A percentile compares a stretch with the other conserved stretches of the same genome.
phyloP scores from a whole-genome alignment of 2,329 filamentous ascomycete species.

The Gaeumannomyces tritici region DNA sequence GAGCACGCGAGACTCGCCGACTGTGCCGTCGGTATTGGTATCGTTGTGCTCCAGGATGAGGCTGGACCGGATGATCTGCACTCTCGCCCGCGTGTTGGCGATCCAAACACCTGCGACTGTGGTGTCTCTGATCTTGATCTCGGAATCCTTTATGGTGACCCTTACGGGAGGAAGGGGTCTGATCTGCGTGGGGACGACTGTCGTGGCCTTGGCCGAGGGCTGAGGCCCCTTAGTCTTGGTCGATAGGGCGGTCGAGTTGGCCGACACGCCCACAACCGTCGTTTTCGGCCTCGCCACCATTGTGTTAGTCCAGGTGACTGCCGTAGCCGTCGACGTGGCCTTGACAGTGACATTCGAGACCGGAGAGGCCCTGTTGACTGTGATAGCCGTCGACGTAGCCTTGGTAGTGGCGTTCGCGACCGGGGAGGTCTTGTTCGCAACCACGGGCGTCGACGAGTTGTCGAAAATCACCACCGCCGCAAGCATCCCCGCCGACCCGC shows the following conservation, averaged over 20 bases:
- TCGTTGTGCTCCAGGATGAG: background rate
- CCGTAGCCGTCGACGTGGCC: background rate
- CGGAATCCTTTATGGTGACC: background rate
- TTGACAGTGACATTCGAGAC: background rate
- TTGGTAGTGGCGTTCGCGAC: background rate
- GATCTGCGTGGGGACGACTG: background rate
- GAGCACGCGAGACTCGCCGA: background rate
- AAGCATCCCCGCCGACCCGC: background rate
- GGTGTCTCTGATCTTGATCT: background rate
- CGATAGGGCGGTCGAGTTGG: background rate
- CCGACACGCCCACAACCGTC: background rate
- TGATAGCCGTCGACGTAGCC: background rate
- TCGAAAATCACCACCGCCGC: background rate
- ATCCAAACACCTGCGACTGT: background rate
- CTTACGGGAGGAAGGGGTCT: background rate
- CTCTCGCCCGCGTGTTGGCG: background rate
- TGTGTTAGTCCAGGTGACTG: background rate
- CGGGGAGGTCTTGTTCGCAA: background rate
- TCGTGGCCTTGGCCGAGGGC: background rate
- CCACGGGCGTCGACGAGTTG: background rate
- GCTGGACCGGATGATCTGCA: background rate
- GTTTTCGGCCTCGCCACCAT: background rate
- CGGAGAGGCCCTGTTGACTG: background rate
- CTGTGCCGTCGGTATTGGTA: background rate
- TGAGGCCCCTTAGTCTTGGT: background rate